Evolutionary conservation across 495 filamentous ascomycete genomes (phyloP).

Genomic region (Acidiella bohemica): DNA sequence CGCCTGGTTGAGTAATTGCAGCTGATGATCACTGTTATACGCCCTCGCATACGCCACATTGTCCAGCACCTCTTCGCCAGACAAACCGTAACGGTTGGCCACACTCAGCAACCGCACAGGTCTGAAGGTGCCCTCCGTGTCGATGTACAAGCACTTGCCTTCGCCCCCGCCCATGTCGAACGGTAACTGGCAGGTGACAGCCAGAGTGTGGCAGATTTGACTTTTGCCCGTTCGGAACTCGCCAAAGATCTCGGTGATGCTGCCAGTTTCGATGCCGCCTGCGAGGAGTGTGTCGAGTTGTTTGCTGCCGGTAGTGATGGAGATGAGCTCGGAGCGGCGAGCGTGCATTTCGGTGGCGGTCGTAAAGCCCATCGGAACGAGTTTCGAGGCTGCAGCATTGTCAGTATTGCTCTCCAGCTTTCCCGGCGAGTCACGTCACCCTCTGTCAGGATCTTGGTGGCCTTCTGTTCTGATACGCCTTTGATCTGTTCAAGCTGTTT

Average conservation of each 20-base stretch:
- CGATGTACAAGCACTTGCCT: constrained; percentile 98
- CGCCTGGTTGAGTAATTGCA: constrained; percentile 86
- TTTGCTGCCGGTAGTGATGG: constrained; percentile 94
- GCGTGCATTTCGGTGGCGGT: constrained; percentile 99
- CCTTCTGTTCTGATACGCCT: constrained; percentile 93
- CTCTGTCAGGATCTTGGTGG: constrained; percentile 82
- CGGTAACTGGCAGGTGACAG: constrained; percentile 90
- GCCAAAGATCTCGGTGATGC: constrained; percentile 97
- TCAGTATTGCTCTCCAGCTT: neutral
- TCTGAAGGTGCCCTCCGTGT: constrained; percentile 88
- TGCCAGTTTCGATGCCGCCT: constrained; percentile 90
- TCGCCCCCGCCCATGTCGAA: constrained; percentile 99
- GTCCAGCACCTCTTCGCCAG: constrained; percentile 92
- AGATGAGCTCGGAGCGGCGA: constrained; percentile 87
- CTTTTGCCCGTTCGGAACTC: constrained; percentile 97
- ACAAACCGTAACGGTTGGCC: constrained; percentile 83
- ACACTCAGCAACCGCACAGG: constrained; percentile 83
- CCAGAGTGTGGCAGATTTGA: constrained; percentile 96
- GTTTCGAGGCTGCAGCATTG: constrained; percentile 57
- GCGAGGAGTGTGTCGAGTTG: constrained; percentile 89
- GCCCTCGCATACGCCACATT: constrained; percentile 96
- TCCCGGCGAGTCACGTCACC: constrained; percentile 37
- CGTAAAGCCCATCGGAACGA: constrained; percentile 97
- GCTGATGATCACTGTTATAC: constrained; percentile 96
- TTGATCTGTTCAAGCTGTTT: constrained; percentile 85